Percentiles rank a stretch among this genome's conserved stretches.
Conservation (phyloP, 1,284 basidiomycete genomes). For the Microbotryum lychnidis-dioicae region DNA sequence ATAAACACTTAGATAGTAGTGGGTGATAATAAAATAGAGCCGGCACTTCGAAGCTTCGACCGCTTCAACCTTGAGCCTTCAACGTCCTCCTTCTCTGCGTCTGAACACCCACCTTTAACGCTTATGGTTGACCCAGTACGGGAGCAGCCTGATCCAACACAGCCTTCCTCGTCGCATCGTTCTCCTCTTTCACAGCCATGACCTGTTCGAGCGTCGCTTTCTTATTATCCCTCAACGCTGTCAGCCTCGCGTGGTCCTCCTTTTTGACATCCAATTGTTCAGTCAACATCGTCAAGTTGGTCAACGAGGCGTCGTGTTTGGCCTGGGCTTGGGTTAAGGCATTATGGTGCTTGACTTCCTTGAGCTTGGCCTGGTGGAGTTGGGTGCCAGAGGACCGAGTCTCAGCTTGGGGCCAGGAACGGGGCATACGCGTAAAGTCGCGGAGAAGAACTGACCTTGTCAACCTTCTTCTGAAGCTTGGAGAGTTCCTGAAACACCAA, state of each 20-base stretch:
- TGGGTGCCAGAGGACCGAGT: too few species aligned
- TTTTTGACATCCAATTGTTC: not conserved
- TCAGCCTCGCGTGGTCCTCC: constrained; percentile 8
- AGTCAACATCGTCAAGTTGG: not conserved
- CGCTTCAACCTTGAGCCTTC: too few species aligned
- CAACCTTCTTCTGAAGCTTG: constrained; percentile 21
- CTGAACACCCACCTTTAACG: too few species aligned
- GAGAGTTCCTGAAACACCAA: constrained; percentile 8
- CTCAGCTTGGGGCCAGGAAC: not conserved
- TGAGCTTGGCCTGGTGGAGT: not conserved
- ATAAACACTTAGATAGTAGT: too few species aligned
- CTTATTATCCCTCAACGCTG: constrained; percentile 4
- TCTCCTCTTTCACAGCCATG: constrained; percentile 5
- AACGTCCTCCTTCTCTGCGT: too few species aligned
- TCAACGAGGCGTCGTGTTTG: not conserved
- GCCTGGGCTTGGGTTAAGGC: too few species aligned
- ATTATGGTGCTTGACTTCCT: constrained; percentile 14
- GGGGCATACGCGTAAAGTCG: not conserved
- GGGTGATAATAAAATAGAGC: too few species aligned
- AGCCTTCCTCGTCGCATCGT: constrained; percentile 11
- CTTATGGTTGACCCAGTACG: too few species aligned
- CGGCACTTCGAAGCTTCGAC: too few species aligned
- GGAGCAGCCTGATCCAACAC: too few species aligned
- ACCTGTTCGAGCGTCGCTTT: constrained; percentile 6
- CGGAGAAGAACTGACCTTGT: constrained; percentile 7